Percentiles rank a stretch among this genome's conserved stretches.
phyloP scores from a whole-genome alignment of 202 grass and related monocot species.

The Bolboschoenoplectus hybrid region DNA sequence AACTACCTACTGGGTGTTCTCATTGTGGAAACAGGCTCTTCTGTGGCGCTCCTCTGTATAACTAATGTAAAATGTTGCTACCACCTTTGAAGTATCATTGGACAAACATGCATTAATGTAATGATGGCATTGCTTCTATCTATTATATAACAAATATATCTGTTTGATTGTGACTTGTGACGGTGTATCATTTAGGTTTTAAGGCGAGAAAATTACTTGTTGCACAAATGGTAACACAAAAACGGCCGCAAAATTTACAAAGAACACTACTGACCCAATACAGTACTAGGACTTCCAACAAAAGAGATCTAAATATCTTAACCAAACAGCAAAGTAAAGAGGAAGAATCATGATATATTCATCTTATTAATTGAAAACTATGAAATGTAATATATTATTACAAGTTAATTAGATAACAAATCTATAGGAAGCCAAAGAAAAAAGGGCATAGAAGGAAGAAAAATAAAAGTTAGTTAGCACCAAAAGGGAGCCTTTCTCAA shows the following conservation, averaged over 20 bases:
- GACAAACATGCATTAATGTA: background rate
- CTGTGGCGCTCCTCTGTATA: background rate
- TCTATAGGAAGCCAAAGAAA: background rate
- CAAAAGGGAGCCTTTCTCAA: background rate
- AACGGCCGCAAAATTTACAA: constrained; percentile 1
- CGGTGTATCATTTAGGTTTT: background rate
- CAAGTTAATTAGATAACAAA: constrained; percentile 22
- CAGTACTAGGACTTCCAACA: background rate
- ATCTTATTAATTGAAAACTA: constrained; percentile 16
- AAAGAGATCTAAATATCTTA: constrained; percentile 13
- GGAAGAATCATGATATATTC: background rate
- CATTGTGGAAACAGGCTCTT: constrained; percentile 28
- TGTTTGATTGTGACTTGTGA: background rate
- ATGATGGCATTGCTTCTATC: too few species aligned
- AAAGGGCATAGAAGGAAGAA: background rate
- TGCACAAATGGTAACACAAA: background rate
- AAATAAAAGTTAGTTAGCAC: background rate
- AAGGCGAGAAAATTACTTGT: background rate
- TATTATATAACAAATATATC: background rate
- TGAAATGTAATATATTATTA: constrained; percentile 7
- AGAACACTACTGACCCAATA: background rate
- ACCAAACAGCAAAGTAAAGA: background rate
- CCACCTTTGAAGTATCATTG: background rate
- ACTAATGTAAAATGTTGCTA: background rate
- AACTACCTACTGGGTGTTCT: constrained; percentile 27